A percentile compares a stretch with the other conserved stretches of the same genome.
These are phyloP conservation scores for Lodderomyces oxycetoniae DNA, from an alignment of 1,139 yeast genomes.

Conservation along the genomic window DNA sequence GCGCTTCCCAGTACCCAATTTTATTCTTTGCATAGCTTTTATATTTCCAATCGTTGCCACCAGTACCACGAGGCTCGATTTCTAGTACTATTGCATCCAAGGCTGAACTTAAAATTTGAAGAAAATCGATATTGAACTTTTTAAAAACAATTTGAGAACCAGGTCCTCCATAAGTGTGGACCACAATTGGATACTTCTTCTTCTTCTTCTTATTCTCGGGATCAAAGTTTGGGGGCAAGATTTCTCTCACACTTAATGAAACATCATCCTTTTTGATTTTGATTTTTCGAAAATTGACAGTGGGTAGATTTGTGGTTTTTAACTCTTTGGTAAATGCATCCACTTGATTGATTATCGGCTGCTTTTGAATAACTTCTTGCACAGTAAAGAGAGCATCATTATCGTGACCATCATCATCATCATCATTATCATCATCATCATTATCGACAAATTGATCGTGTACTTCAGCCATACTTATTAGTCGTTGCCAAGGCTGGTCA, in stretches of 20 bases:
- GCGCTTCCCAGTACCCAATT: slow-evolving; percentile 84
- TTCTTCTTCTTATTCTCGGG: slow-evolving; percentile 33
- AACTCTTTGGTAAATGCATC: slow-evolving; percentile 18
- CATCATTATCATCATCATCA: slow-evolving; percentile 7
- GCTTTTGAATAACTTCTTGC: slow-evolving; percentile 20
- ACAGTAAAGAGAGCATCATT: neutral
- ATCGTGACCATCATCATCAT: neutral
- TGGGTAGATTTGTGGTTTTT: slow-evolving; percentile 49
- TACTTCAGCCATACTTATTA: slow-evolving; percentile 43
- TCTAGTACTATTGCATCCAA: slow-evolving; percentile 71
- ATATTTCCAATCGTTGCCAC: slow-evolving; percentile 77
- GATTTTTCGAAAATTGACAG: slow-evolving; percentile 45
- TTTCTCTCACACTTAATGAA: slow-evolving; percentile 65
- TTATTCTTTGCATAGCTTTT: slow-evolving; percentile 62
- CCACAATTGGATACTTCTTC: slow-evolving; percentile 71
- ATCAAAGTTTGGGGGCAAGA: slow-evolving; percentile 67
- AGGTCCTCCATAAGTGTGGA: slow-evolving; percentile 91
- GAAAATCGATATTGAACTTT: slow-evolving; percentile 55
- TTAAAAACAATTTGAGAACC: slow-evolving; percentile 73
- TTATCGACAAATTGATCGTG: slow-evolving; percentile 17
- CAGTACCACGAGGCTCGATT: slow-evolving; percentile 95
- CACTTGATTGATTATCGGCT: slow-evolving; percentile 27
- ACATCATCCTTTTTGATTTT: slow-evolving; percentile 41
- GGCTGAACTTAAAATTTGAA: slow-evolving; percentile 63
- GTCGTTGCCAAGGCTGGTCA: slow-evolving; percentile 56